Conservation (phyloP, 148 eudicot species). For the Suaeda aralocaspica region DNA sequence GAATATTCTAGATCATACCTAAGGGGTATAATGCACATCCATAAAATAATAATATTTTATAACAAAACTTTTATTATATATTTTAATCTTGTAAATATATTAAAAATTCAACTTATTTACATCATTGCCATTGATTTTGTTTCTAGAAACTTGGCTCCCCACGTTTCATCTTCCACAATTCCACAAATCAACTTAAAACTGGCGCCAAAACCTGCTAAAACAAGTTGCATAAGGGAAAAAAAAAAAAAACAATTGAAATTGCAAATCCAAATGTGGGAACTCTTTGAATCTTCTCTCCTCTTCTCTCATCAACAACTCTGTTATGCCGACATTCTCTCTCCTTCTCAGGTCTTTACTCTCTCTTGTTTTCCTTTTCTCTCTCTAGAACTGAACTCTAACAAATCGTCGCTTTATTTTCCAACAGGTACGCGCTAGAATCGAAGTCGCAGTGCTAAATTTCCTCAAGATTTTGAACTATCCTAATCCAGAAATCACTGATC, state of each 20-base stretch:
- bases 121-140: too few species aligned
- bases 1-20: too few species aligned
- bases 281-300: conserved; percentile 56
- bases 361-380: neutral
- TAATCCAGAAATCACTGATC: conserved; percentile 62
- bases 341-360: conserved; percentile 43
- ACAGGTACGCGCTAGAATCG: conserved; percentile 87
- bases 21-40: too few species aligned
- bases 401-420: neutral
- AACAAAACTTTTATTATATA: too few species aligned
- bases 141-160: too few species aligned
- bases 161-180: too few species aligned
- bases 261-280: conserved; percentile 33
- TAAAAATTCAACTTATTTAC: too few species aligned
- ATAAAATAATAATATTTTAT: too few species aligned
- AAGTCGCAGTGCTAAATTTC: conserved; percentile 79
- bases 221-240: neutral
- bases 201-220: conserved; percentile 2
- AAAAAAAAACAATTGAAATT: neutral
- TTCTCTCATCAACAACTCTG: conserved; percentile 86
- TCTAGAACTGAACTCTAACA: neutral
- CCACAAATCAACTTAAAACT: too few species aligned
- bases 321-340: conserved; percentile 86
- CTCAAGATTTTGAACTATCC: conserved; percentile 60
- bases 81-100: too few species aligned